Percentiles rank a stretch among this genome's conserved stretches.
Conservation (phyloP, 78 protist species). For the Monosiga brevicollis region DNA sequence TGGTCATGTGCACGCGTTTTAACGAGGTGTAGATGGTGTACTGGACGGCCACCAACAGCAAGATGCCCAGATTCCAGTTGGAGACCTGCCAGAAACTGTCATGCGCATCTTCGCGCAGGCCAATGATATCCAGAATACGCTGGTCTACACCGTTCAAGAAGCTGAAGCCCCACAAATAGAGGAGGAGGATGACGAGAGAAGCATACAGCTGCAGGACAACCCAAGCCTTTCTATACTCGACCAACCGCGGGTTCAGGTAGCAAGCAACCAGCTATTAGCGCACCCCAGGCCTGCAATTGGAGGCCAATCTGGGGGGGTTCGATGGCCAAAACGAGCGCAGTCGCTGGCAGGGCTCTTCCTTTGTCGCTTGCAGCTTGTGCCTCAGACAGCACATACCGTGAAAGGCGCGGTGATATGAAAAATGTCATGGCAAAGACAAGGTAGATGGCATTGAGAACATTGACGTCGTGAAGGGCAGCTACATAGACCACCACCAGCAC, state of each 20-base stretch:
- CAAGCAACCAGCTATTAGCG: no score
- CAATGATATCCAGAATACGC: neutral
- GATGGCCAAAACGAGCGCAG: no score
- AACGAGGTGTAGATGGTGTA: neutral
- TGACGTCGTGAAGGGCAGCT: neutral
- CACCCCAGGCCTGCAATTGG: no score
- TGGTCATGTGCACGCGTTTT: no score
- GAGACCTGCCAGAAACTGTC: neutral
- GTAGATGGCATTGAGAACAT: neutral
- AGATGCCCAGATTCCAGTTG: neutral
- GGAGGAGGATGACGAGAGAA: neutral
- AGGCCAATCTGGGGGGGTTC: no score
- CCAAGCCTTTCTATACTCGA: no score
- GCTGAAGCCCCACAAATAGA: neutral
- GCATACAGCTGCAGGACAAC: neutral
- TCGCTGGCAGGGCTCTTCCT: no score
- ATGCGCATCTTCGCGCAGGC: neutral
- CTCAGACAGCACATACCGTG: no score
- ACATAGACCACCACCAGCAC: neutral
- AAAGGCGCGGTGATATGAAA: no score
- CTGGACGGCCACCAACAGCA: neutral
- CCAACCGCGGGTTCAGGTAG: no score
- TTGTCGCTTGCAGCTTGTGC: no score
- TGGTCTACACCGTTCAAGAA: neutral
- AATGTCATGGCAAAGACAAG: neutral